phyloP scores from a whole-genome alignment of 805 yeast species.

The Yamadazyma laniorum region DNA sequence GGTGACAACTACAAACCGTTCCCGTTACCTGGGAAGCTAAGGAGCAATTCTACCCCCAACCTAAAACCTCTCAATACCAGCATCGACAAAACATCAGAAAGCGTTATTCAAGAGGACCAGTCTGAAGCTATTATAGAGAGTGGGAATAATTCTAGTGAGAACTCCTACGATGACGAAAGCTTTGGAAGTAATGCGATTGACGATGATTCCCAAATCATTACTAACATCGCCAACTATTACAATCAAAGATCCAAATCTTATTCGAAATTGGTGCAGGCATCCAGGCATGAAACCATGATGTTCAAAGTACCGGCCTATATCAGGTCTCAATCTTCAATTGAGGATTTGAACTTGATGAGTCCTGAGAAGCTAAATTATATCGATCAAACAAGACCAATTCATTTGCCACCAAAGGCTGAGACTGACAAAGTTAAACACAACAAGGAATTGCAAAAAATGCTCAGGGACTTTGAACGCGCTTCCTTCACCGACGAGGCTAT shows the following conservation, averaged over 20 bases:
- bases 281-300: slow-evolving; percentile 32
- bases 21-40: slow-evolving; percentile 30
- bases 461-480: slow-evolving; percentile 36
- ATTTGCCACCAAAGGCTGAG: slow-evolving; percentile 65
- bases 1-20: slow-evolving; percentile 28
- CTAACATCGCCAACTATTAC: slow-evolving; percentile 37
- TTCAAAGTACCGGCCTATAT: slow-evolving; percentile 39
- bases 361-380: slow-evolving; percentile 54
- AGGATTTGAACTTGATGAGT: slow-evolving; percentile 60
- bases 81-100: slow-evolving; percentile 9
- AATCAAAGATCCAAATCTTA: slow-evolving; percentile 33
- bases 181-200: slow-evolving; percentile 12
- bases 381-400: slow-evolving; percentile 65
- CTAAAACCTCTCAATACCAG: slow-evolving; percentile 6
- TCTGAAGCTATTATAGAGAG: neutral
- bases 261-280: slow-evolving; percentile 28
- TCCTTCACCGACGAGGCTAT: slow-evolving; percentile 4
- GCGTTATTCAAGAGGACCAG: slow-evolving; percentile 20
- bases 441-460: slow-evolving; percentile 48
- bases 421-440: slow-evolving; percentile 56
- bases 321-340: slow-evolving; percentile 45
- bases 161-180: slow-evolving; percentile 5
- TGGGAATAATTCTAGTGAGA: slow-evolving; percentile 3
- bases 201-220: slow-evolving; percentile 34
- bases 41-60: slow-evolving; percentile 14